These are phyloP conservation scores for Cichorium intybus DNA, from an alignment of 140 eudicot genomes.

Conservation along the genomic window DNA sequence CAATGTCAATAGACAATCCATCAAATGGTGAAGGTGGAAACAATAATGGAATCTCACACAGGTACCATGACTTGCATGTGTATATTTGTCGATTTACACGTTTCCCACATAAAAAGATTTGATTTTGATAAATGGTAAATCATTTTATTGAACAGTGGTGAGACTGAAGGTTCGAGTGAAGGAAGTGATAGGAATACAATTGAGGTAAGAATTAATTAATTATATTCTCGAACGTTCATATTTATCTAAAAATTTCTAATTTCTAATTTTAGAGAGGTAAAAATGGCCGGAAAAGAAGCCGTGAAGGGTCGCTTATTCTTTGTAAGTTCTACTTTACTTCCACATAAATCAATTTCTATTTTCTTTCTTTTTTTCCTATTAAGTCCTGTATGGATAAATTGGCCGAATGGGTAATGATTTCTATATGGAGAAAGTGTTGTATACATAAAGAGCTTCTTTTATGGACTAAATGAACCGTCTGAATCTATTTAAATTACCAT, in stretches of 20 bases:
- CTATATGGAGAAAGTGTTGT: no score
- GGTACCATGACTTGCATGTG: conserved; percentile 37
- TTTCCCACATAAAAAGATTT: not conserved
- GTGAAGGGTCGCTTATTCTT: conserved; percentile 53
- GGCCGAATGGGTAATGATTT: no score
- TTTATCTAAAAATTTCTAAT: not conserved
- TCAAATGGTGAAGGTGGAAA: conserved; percentile 50
- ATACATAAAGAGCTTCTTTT: no score
- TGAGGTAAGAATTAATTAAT: not conserved
- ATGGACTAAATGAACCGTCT: no score
- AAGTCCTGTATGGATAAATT: no score
- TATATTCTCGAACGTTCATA: not conserved
- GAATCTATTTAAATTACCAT: no score
- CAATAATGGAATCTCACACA: conserved; percentile 53
- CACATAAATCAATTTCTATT: not conserved
- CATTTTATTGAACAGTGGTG: conserved; percentile 47
- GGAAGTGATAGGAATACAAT: conserved; percentile 78
- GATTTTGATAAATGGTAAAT: not conserved
- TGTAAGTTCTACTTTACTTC: conserved; percentile 46
- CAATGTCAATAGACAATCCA: conserved; percentile 84
- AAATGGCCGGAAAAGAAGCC: conserved; percentile 58
- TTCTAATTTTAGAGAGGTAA: not conserved
- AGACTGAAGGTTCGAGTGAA: conserved; percentile 87
- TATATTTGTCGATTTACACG: conserved; percentile 6
- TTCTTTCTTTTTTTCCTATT: no score